Base-by-base conservation (phyloP, 1,139 yeast species). In the Sporopachydermia cereana region DNA sequence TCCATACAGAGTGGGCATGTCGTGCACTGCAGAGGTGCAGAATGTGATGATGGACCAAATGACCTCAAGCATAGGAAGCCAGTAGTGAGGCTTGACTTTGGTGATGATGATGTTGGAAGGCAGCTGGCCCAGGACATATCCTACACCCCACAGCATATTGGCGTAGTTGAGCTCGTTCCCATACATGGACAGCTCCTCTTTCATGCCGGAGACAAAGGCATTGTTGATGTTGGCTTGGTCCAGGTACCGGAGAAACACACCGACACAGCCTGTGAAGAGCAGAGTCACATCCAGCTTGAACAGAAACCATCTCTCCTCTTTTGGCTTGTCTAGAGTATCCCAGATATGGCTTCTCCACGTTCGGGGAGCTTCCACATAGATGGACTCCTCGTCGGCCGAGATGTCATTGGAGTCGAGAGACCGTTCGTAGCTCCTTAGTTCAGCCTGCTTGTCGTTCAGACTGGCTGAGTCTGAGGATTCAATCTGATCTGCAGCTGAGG, bases 161-260 rank as follows among this genome's bases (percentile, higher is more conserved):
- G 77, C 61, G 45, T 72, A 69, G 49, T 77, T 72, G 49, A 69
- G 72, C 51, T 78, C 79, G 51, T 77, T 73, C n/a, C 67, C 67
- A 45, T 61, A 58, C 71, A 78, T 71, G 5, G 58, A 50, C 50
- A 72, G 71, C 50, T 71, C 71, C 50, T 77, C 79, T 47, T 68
- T 63, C 83, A 79, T 76, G 18, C 84, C 83, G 46, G 76, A 74
- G 36, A 76, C 79, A 54, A 74, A 79, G 2, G 84, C 79, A 7
- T 74, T 72, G 30, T 48, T 54, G 45, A 64, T 49, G 45, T 63
- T 64, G 22, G 59, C 48, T 50, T 63, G 61, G 49, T 64, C 69
- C 20, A 65, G 51, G 3, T 59, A 50, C 48, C 62, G 62, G 29
- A 61, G 55, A 53, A 62, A 52, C 46, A 57, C 60, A 2, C 63